Percentiles rank a stretch among this genome's conserved stretches.
These are phyloP conservation scores for Claviceps monticola DNA, from an alignment of 2,329 filamentous ascomycete genomes.

Conservation along the genomic window DNA sequence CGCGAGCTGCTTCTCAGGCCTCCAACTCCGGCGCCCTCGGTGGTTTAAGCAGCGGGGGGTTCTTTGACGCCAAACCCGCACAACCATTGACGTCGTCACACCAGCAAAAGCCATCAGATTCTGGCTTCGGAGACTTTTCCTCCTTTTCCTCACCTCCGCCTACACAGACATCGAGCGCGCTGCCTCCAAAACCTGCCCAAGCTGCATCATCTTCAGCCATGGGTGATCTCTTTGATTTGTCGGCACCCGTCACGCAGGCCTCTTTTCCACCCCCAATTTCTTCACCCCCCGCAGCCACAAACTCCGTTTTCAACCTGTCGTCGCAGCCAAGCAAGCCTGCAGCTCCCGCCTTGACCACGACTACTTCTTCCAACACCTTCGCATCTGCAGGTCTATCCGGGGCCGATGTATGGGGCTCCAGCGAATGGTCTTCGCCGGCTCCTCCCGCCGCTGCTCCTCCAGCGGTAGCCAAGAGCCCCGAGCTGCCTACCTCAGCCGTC, in stretches of 20 bases:
- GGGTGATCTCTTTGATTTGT: conserved; percentile 72
- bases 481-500: conserved; percentile 28
- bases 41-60: conserved; percentile 56
- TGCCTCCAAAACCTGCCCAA: conserved; percentile 26
- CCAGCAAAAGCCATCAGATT: conserved; percentile 38
- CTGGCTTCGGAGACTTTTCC: conserved; percentile 54
- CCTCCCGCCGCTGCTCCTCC: conserved; percentile 21
- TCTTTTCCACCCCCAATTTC: conserved; percentile 27
- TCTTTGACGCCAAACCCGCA: conserved; percentile 65
- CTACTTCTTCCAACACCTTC: conserved; percentile 21
- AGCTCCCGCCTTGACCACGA: conserved; percentile 22
- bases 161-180: conserved; percentile 15
- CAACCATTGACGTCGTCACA: conserved; percentile 37
- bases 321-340: conserved; percentile 31
- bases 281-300: conserved; percentile 26
- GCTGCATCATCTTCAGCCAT: conserved; percentile 42
- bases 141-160: conserved; percentile 36
- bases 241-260: conserved; percentile 34
- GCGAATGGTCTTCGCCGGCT: conserved; percentile 56
- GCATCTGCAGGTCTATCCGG: conserved; percentile 28
- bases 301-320: conserved; percentile 75
- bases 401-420: conserved; percentile 72
- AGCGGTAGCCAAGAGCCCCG: conserved; percentile 40
- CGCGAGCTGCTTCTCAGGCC: conserved; percentile 20
- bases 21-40: conserved; percentile 31